Base-by-base conservation (phyloP, 164 flowering plant species). In the Piper longum region DNA sequence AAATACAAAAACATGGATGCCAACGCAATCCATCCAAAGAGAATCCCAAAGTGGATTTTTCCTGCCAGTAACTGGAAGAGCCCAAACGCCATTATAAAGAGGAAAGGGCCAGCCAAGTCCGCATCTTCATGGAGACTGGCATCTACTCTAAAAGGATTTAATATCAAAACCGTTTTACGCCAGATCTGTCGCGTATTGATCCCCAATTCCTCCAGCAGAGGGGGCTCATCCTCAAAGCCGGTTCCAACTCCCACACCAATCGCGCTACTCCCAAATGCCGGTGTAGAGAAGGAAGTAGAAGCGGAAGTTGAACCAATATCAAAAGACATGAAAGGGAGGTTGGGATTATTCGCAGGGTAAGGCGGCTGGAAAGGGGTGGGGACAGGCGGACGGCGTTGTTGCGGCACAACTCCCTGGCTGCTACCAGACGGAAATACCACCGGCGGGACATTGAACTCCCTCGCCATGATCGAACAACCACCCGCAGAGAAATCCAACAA, bases 141-240 rank as follows among this genome's bases (percentile, higher is more conserved):
- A 66, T 86, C 79, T 41, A 83, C 69, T 41, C 83, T 79, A 58
- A 88, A 64, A 1, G 96, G 97, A 59, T 83, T 87, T 63, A 87
- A 71, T 62, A 89, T 80, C 5, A 95, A 80, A 8, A 66, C 57
- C 39, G 91, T 82, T 62, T 91, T 89, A n/a, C 66, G 75, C 89
- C 89, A 85, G 79, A 91, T 91, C 74, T 85, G 95, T 40, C 77
- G 82, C 0, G 98, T 85, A 71, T 89, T 86, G 66, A 89, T 89
- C 13, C 95, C 98, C 45, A 91, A 86, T 60, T 91, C 98, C 74
- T 91, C 98, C 4, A 91, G 82, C n/a, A 87, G 77, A 5, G 96
- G 89, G 42, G 76, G 91, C 71, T 88, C 96, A 65, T 84, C 92
- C 16, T 84, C 91, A 76, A 89, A 85, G 3, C 72, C 76, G 4